These are phyloP conservation scores for Didymellaceae sp. DNA, from an alignment of 2,329 filamentous ascomycete genomes.

Conservation along the genomic window DNA sequence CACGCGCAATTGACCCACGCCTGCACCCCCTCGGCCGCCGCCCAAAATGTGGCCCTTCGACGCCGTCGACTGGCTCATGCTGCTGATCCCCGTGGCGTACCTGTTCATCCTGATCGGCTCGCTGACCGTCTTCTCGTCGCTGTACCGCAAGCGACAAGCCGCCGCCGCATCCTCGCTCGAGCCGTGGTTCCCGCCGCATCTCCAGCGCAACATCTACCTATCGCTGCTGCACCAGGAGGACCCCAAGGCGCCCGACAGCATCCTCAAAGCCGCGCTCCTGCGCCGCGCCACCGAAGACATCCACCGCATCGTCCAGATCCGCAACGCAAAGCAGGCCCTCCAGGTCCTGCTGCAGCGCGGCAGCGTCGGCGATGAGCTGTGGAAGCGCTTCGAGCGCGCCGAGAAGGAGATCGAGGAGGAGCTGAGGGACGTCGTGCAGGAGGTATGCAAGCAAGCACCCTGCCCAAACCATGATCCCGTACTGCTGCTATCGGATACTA, in stretches of 20 bases:
- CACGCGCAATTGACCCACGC: conserved; percentile 5
- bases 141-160: conserved; percentile 92
- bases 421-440: conserved; percentile 88
- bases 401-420: conserved; percentile 99
- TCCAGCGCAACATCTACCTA: conserved; percentile 93
- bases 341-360: conserved; percentile 83
- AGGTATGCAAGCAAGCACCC: conserved; percentile 63
- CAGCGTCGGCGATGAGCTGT: conserved; percentile 93
- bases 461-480: neutral
- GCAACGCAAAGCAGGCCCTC: conserved; percentile 86
- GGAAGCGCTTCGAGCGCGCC: conserved; percentile 87
- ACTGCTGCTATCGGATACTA: too few relatives aligned
- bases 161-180: conserved; percentile 80
- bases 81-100: conserved; percentile 88
- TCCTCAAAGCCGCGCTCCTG: conserved; percentile 86
- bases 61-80: conserved; percentile 79
- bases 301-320: conserved; percentile 85
- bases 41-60: conserved; percentile 46
- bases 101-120: conserved; percentile 85
- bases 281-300: conserved; percentile 93
- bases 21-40: conserved; percentile 15
- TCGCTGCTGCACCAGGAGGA: conserved; percentile 84
- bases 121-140: conserved; percentile 86
- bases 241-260: conserved; percentile 76
- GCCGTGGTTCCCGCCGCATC: conserved; percentile 91